These are phyloP conservation scores for Aspergillus hortae DNA, from an alignment of 2,329 filamentous ascomycete genomes.

Conservation along the genomic window DNA sequence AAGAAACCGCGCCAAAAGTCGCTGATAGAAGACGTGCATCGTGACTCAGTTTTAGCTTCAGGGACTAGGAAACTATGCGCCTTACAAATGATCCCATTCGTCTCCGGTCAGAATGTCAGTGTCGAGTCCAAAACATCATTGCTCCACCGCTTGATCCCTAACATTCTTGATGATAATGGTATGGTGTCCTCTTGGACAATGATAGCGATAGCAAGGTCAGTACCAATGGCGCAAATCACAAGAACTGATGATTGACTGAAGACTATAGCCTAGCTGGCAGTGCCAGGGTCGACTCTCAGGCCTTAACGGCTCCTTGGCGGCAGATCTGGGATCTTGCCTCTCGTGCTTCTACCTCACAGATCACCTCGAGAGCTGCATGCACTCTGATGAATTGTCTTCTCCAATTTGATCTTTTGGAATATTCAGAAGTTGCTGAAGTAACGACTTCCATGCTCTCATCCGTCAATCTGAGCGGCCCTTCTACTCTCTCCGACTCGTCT, in stretches of 20 bases:
- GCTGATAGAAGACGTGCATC: slow-evolving; percentile 33
- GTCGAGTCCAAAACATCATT: slow-evolving; percentile 54
- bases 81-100: slow-evolving; percentile 54
- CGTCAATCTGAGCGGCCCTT: slow-evolving; percentile 78
- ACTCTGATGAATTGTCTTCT: slow-evolving; percentile 68
- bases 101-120: slow-evolving; percentile 46
- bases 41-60: slow-evolving; percentile 34
- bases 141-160: slow-evolving; percentile 55
- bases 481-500: slow-evolving; percentile 73
- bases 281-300: slow-evolving; percentile 33
- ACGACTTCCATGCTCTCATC: slow-evolving; percentile 70
- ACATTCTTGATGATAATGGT: slow-evolving; percentile 67
- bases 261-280: slow-evolving; percentile 31
- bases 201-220: slow-evolving; percentile 74
- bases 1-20: slow-evolving; percentile 38
- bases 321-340: slow-evolving; percentile 72
- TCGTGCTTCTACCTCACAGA: slow-evolving; percentile 66
- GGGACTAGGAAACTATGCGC: slow-evolving; percentile 44
- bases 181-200: slow-evolving; percentile 75
- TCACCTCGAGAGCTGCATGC: slow-evolving; percentile 73
- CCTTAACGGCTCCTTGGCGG: slow-evolving; percentile 58
- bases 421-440: slow-evolving; percentile 64
- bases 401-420: slow-evolving; percentile 61
- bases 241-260: slow-evolving; percentile 6
- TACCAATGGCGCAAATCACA: slow-evolving; percentile 5